Percentiles rank a stretch among this genome's conserved stretches.
Evolutionary conservation across 1,139 yeast species (phyloP).

Genomic region (Insectozyma bohioensis): DNA sequence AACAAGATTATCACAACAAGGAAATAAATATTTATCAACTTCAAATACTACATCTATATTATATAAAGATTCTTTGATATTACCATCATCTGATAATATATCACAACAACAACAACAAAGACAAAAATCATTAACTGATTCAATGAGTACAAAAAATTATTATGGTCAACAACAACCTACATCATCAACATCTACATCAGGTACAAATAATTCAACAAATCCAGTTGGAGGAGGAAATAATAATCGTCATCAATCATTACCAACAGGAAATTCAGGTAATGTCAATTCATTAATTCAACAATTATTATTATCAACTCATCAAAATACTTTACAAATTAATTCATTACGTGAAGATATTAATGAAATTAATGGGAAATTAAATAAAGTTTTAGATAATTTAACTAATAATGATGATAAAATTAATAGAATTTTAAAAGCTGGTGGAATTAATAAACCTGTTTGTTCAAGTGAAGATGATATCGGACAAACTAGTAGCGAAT

Average conservation of each 20-base stretch:
- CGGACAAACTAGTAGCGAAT: too few species aligned
- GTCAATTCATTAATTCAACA: constrained; percentile 6
- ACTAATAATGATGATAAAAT: constrained; percentile 15
- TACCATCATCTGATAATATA: background rate
- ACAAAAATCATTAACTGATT: too few species aligned
- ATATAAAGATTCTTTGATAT: constrained; percentile 1
- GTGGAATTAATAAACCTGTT: constrained; percentile 11
- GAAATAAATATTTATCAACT: background rate
- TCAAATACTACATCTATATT: constrained; percentile 1
- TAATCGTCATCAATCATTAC: constrained; percentile 2
- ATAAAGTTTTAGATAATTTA: constrained; percentile 17
- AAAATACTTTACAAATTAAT: constrained; percentile 14
- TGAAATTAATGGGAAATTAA: too few species aligned
- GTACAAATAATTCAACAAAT: constrained; percentile 4
- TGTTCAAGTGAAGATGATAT: background rate
- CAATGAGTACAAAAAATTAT: too few species aligned
- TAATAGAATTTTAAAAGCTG: constrained; percentile 7
- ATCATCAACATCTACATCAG: background rate
- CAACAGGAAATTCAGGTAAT: too few species aligned
- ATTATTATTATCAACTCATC: constrained; percentile 10
- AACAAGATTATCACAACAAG: constrained; percentile 1
- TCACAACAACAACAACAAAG: constrained; percentile 2
- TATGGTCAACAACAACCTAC: background rate
- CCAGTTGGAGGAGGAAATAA: too few species aligned
- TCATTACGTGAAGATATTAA: constrained; percentile 18